phyloP scores from a whole-genome alignment of 208 protist genomes.

The Wallacemonas collosoma region DNA sequence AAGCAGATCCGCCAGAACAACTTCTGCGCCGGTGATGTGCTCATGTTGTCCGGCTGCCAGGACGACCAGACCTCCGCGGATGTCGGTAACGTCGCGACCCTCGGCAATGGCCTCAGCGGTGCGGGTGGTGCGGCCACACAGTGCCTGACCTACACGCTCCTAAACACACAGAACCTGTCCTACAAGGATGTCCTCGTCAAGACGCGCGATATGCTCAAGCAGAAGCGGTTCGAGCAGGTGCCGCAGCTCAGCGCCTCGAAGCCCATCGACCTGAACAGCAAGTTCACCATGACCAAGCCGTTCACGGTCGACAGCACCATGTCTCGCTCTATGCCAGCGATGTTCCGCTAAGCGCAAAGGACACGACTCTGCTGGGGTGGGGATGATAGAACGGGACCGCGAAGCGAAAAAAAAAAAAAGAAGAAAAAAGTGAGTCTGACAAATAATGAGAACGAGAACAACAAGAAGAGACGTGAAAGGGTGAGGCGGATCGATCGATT shows the following conservation, averaged over 20 bases:
- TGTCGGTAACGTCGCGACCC: slow-evolving; percentile 46
- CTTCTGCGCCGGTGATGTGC: slow-evolving; percentile 43
- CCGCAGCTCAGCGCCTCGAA: slow-evolving; percentile 74
- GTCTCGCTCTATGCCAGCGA: slow-evolving; percentile 28
- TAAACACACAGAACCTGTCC: slow-evolving; percentile 48
- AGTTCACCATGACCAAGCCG: slow-evolving; percentile 42
- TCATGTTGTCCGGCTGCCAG: slow-evolving; percentile 72
- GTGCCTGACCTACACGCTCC: slow-evolving; percentile 56
- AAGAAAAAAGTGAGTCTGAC: background rate
- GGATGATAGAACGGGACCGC: too few relatives aligned
- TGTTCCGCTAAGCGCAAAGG: slow-evolving; percentile 4
- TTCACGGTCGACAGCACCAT: slow-evolving; percentile 37
- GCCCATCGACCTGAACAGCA: slow-evolving; percentile 53
- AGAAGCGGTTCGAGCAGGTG: slow-evolving; percentile 67
- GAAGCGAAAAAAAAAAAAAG: slow-evolving; percentile 8
- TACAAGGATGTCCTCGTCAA: slow-evolving; percentile 56
- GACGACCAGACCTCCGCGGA: slow-evolving; percentile 72
- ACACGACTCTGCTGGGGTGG: background rate
- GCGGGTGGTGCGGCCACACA: slow-evolving; percentile 75
- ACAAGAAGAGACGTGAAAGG: background rate
- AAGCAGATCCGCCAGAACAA: slow-evolving; percentile 66
- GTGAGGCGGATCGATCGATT: background rate
- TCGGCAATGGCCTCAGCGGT: slow-evolving; percentile 50
- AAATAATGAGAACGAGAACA: slow-evolving; percentile 5
- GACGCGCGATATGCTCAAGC: slow-evolving; percentile 57